phyloP scores from a whole-genome alignment of 2,329 filamentous ascomycete genomes.

The Alternaria dauci region DNA sequence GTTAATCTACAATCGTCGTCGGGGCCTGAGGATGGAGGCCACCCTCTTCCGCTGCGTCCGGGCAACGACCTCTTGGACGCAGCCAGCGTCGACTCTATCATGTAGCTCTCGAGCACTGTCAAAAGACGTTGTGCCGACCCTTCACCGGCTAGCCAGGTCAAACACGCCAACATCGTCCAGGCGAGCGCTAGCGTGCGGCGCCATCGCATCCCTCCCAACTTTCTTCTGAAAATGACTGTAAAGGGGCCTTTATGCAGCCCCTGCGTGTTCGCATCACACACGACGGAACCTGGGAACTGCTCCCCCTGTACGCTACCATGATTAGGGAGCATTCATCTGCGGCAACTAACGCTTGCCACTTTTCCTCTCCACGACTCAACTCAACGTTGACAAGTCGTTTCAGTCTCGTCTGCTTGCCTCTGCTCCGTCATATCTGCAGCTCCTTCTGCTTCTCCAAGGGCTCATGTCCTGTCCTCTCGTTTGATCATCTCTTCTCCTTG shows the following conservation, averaged over 20 bases:
- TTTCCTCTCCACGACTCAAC: slow-evolving; percentile 40
- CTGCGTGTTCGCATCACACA: slow-evolving; percentile 40
- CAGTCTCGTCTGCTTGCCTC: slow-evolving; percentile 34
- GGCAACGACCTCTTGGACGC: slow-evolving; percentile 1
- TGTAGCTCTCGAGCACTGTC: slow-evolving; percentile 14
- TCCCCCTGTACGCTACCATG: slow-evolving; percentile 36
- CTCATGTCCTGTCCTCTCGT: slow-evolving; percentile 48
- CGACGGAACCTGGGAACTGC: slow-evolving; percentile 34
- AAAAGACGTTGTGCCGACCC: slow-evolving; percentile 19
- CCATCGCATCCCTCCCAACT: slow-evolving; percentile 32
- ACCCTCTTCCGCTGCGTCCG: background rate
- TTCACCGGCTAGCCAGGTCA: slow-evolving; percentile 20
- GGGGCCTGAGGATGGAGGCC: background rate
- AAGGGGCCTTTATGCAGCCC: slow-evolving; percentile 43
- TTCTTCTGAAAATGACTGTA: slow-evolving; percentile 27
- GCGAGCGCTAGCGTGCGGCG: slow-evolving; percentile 25
- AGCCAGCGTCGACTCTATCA: slow-evolving; percentile 1
- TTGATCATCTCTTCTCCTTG: slow-evolving; percentile 44
- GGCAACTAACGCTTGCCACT: slow-evolving; percentile 40
- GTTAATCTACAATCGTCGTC: slow-evolving; percentile 2
- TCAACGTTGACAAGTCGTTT: slow-evolving; percentile 39
- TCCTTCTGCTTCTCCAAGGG: slow-evolving; percentile 30
- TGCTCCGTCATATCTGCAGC: slow-evolving; percentile 38
- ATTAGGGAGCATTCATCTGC: slow-evolving; percentile 31
- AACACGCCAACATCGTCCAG: slow-evolving; percentile 26